A percentile compares a stretch with the other conserved stretches of the same genome.
Conservation (phyloP, 345 rosid genomes). For the Eucalyptus guilfoylei region DNA sequence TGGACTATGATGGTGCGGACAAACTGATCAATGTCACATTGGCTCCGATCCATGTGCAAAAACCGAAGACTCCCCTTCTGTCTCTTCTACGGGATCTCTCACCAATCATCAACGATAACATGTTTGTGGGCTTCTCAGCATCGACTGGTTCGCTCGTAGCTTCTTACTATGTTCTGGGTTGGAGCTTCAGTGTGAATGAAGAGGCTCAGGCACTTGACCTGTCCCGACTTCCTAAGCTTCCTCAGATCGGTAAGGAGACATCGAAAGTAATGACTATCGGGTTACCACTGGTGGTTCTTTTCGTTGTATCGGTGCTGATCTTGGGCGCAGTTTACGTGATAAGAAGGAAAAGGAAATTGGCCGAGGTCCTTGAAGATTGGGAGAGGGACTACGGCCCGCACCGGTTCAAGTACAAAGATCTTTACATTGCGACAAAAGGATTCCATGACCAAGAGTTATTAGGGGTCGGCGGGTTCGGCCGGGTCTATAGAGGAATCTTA, state of each 20-base stretch:
- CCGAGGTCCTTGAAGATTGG: not conserved
- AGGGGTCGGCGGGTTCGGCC: not conserved
- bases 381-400: not conserved
- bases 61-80: too few species aligned
- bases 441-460: not conserved
- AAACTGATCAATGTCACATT: too few species aligned
- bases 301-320: not conserved
- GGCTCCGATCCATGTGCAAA: too few species aligned
- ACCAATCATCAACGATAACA: too few species aligned
- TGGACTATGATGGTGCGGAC: too few species aligned
- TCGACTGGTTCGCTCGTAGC: too few species aligned
- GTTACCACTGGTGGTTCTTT: not conserved
- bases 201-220: too few species aligned
- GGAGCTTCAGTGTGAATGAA: too few species aligned
- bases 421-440: not conserved
- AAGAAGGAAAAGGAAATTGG: not conserved
- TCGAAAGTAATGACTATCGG: not conserved
- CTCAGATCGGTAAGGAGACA: not conserved
- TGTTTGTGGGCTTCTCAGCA: too few species aligned
- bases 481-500: not conserved
- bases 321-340: not conserved
- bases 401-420: not conserved
- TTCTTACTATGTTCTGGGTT: too few species aligned
- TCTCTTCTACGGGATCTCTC: too few species aligned
- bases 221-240: too few species aligned